These are phyloP conservation scores for Hyphochytrium catenoides DNA, from an alignment of 352 stramenopile species.

Conservation along the genomic window DNA sequence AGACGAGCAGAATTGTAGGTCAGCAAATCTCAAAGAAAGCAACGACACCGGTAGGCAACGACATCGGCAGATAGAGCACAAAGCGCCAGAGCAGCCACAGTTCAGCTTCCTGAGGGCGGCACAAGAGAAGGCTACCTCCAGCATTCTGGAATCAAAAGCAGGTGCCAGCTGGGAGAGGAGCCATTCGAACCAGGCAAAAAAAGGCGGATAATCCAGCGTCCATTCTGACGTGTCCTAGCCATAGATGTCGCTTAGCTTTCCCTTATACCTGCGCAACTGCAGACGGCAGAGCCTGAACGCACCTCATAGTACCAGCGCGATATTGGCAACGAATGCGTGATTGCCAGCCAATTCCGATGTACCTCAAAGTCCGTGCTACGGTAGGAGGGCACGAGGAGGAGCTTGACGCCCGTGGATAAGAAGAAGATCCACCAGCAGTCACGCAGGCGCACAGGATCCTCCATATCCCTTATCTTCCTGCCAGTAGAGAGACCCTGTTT, in stretches of 20 bases:
- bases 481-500: too few species aligned
- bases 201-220: slow-evolving; percentile 94
- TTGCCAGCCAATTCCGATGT: slow-evolving; percentile 92
- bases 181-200: slow-evolving; percentile 92
- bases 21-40: too few species aligned
- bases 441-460: too few species aligned
- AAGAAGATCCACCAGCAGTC: too few species aligned
- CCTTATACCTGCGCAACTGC: not conserved
- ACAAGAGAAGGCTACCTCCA: slow-evolving; percentile 39
- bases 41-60: too few species aligned
- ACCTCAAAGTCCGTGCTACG: slow-evolving; percentile 93
- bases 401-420: slow-evolving; percentile 23
- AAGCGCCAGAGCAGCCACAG: too few species aligned
- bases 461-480: too few species aligned
- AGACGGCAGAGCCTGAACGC: too few species aligned
- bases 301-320: slow-evolving; percentile 82
- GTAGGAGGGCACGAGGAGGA: slow-evolving; percentile 76
- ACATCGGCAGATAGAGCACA: too few species aligned
- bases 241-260: slow-evolving; percentile 6
- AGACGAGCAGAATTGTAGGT: too few species aligned
- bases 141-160: slow-evolving; percentile 27
- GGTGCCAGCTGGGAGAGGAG: slow-evolving; percentile 33
- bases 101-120: too few species aligned
- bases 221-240: slow-evolving; percentile 66
- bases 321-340: slow-evolving; percentile 68